Conservation (phyloP, 2,329 filamentous ascomycete genomes). For the Neofusicoccum laricinum region DNA sequence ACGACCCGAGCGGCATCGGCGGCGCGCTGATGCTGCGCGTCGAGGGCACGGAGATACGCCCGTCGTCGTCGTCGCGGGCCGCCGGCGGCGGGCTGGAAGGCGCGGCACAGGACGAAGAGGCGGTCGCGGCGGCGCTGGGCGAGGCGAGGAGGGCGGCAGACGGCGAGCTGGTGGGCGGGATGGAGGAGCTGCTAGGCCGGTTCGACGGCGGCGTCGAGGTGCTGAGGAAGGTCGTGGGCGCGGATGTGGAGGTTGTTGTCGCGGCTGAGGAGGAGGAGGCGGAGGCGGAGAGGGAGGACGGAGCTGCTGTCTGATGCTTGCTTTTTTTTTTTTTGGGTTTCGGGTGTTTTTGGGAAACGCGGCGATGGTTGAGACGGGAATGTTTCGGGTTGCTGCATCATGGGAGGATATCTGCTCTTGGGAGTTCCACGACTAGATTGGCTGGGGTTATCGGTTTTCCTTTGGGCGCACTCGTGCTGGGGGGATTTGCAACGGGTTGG, state of each 20-base stretch:
- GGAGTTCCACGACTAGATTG: neutral
- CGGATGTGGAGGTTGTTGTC: neutral
- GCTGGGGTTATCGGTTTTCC: too few species aligned
- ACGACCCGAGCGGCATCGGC: conserved; percentile 7
- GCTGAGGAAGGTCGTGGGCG: conserved; percentile 32
- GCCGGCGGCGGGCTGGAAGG: conserved; percentile 20
- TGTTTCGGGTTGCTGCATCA: neutral
- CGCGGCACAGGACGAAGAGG: conserved; percentile 21
- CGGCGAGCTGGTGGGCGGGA: conserved; percentile 33
- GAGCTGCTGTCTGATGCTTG: neutral
- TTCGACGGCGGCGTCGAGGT: conserved; percentile 36
- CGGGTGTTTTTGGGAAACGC: neutral
- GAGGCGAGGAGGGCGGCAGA: conserved; percentile 29
- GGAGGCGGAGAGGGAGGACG: neutral
- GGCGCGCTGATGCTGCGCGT: conserved; percentile 59
- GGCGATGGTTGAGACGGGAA: neutral
- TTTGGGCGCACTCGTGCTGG: too few species aligned
- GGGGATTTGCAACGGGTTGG: too few species aligned
- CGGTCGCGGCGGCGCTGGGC: conserved; percentile 21
- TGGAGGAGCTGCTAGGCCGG: conserved; percentile 35
- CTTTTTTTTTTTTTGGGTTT: neutral
- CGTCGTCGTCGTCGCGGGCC: too few species aligned
- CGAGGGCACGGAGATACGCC: conserved; percentile 52
- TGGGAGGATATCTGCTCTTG: neutral
- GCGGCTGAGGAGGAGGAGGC: neutral